phyloP scores from a whole-genome alignment of 306 rosid genomes.

The Dryas drummondii region DNA sequence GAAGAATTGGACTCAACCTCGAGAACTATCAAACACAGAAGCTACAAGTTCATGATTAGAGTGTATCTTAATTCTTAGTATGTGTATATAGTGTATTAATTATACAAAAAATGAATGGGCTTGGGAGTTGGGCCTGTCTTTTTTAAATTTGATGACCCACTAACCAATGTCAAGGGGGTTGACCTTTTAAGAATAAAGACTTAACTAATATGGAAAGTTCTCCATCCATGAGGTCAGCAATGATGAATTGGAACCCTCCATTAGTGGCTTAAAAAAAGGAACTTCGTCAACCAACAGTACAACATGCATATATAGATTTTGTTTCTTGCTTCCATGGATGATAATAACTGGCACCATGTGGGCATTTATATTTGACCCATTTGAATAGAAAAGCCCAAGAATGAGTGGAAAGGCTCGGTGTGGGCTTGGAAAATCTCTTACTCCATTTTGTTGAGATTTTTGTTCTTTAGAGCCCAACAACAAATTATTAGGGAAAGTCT shows the following conservation, averaged over 20 bases:
- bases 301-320: background rate
- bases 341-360: background rate
- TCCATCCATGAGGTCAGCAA: background rate
- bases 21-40: too few species aligned
- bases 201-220: background rate
- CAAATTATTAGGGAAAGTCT: background rate
- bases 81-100: too few species aligned
- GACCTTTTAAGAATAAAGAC: background rate
- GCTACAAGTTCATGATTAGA: too few species aligned
- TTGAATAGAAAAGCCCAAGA: background rate
- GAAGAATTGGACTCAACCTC: too few species aligned
- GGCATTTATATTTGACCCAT: conserved; percentile 1
- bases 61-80: too few species aligned
- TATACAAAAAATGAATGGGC: background rate
- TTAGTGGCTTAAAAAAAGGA: background rate
- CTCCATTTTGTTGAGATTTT: background rate
- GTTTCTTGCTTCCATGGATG: background rate
- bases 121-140: background rate
- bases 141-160: background rate
- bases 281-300: conserved; percentile 7
- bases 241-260: conserved; percentile 11
- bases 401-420: background rate
- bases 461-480: background rate
- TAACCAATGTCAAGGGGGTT: conserved; percentile 8
- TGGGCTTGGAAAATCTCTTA: background rate